Evolutionary conservation across 306 rosid species (phyloP).

Genomic region (Rubus parviflorus): DNA sequence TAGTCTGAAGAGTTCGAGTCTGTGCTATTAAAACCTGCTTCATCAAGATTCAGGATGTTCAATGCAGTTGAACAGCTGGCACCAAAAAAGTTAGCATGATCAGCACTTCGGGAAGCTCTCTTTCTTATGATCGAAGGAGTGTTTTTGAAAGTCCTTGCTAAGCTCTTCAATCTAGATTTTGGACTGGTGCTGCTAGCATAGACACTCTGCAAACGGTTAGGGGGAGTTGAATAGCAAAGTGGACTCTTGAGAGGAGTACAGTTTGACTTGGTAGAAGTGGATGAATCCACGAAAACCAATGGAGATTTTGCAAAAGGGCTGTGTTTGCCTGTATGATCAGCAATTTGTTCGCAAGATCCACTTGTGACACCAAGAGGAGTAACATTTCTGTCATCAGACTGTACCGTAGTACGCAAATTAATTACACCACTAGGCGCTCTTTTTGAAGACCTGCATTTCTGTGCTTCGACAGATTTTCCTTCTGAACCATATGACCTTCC

Average conservation of each 20-base stretch:
- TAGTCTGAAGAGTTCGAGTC: constrained; percentile 4
- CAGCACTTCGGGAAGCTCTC: constrained; percentile 30
- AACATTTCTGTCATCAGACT: neutral
- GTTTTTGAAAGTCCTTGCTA: constrained; percentile 51
- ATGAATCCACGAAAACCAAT: constrained; percentile 11
- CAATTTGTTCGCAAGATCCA: neutral
- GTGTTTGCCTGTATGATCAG: constrained; percentile 11
- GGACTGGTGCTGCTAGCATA: constrained; percentile 33
- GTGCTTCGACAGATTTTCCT: constrained; percentile 2
- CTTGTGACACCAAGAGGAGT: neutral
- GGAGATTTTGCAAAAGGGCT: neutral
- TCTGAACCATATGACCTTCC: constrained; percentile 19
- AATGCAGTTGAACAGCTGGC: constrained; percentile 3
- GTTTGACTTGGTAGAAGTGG: neutral
- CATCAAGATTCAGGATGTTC: neutral
- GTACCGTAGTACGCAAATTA: constrained; percentile 1
- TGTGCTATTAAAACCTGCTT: constrained; percentile 2
- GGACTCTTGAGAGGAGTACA: constrained; percentile 2
- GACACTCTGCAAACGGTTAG: neutral
- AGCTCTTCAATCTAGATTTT: constrained; percentile 39
- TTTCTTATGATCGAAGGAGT: constrained; percentile 62
- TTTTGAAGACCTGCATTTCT: constrained; percentile 3
- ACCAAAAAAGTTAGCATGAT: constrained; percentile 12
- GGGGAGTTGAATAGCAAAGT: constrained; percentile 19
- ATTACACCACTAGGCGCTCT: constrained; percentile 1